phyloP scores from a whole-genome alignment of 1,284 basidiomycete genomes.

The Ustilago hordei region DNA sequence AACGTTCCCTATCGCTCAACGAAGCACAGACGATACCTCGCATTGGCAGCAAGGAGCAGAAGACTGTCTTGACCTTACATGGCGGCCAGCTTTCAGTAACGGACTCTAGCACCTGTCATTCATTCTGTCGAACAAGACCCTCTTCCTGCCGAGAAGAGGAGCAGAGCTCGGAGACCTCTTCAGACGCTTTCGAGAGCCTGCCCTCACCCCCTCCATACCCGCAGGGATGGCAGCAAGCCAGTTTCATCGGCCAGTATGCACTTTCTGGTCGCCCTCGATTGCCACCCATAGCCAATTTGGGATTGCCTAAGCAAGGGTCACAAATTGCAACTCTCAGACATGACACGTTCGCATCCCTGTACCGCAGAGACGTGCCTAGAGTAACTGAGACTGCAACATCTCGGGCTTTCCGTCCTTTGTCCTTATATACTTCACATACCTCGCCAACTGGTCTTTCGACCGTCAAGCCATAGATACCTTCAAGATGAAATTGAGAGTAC shows the following conservation, averaged over 20 bases:
- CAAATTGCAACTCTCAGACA: conserved; percentile 1
- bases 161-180: conserved; percentile 16
- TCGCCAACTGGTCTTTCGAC: conserved; percentile 5
- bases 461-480: conserved; percentile 1
- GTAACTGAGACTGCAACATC: background rate
- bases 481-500: background rate
- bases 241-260: background rate
- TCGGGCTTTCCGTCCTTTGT: conserved; percentile 29
- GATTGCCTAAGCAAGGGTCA: conserved; percentile 21
- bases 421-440: conserved; percentile 33
- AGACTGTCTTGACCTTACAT: background rate
- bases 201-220: conserved; percentile 18
- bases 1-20: background rate
- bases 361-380: conserved; percentile 16
- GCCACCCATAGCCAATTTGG: conserved; percentile 28
- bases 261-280: conserved; percentile 19
- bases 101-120: conserved; percentile 11
- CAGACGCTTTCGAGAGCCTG: conserved; percentile 27
- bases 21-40: background rate
- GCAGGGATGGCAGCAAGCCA: conserved; percentile 9
- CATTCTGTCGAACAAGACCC: conserved; percentile 27
- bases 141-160: conserved; percentile 40
- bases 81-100: background rate
- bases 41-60: background rate
- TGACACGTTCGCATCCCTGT: conserved; percentile 24